Percentiles rank a stretch among this genome's conserved stretches.
Evolutionary conservation across 208 protist genomes (phyloP).

Genomic region (Porcisia deanei): DNA sequence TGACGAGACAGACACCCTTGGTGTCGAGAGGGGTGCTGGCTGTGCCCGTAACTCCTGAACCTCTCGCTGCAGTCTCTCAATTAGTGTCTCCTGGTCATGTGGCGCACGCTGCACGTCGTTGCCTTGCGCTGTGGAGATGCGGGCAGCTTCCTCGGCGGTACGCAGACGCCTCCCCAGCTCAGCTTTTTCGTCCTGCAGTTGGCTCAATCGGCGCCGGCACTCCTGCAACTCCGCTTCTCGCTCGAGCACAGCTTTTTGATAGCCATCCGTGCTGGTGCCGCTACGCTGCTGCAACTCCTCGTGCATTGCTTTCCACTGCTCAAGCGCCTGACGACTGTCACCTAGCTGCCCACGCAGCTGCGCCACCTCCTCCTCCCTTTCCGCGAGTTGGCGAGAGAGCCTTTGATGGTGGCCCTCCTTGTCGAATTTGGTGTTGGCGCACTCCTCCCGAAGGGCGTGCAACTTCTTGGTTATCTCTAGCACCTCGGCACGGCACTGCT

Average conservation of each 20-base stretch:
- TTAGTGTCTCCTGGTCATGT: slow-evolving; percentile 43
- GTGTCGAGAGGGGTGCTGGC: not conserved
- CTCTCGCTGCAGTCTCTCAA: slow-evolving; percentile 49
- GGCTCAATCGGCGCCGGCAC: slow-evolving; percentile 29
- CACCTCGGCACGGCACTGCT: slow-evolving; percentile 42
- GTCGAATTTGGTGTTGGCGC: slow-evolving; percentile 28
- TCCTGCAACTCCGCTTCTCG: slow-evolving; percentile 58
- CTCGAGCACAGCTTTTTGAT: slow-evolving; percentile 45
- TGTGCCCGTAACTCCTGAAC: slow-evolving; percentile 40
- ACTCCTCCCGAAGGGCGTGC: slow-evolving; percentile 49
- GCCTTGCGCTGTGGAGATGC: slow-evolving; percentile 30
- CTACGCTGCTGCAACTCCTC: slow-evolving; percentile 50
- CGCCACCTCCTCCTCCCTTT: slow-evolving; percentile 51
- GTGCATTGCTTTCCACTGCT: slow-evolving; percentile 59
- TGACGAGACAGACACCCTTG: not conserved
- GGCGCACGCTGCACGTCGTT: slow-evolving; percentile 36
- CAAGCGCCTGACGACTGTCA: slow-evolving; percentile 34
- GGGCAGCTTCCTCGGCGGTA: slow-evolving; percentile 36
- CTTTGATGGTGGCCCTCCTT: slow-evolving; percentile 41
- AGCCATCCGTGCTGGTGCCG: slow-evolving; percentile 29
- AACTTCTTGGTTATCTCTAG: slow-evolving; percentile 42
- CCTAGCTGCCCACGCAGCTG: slow-evolving; percentile 51
- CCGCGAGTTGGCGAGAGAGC: slow-evolving; percentile 40
- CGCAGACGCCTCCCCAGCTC: slow-evolving; percentile 37
- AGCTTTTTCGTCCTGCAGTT: slow-evolving; percentile 43